Base-by-base conservation (phyloP, 768 basidiomycete species). In the Grammothele lineata region DNA sequence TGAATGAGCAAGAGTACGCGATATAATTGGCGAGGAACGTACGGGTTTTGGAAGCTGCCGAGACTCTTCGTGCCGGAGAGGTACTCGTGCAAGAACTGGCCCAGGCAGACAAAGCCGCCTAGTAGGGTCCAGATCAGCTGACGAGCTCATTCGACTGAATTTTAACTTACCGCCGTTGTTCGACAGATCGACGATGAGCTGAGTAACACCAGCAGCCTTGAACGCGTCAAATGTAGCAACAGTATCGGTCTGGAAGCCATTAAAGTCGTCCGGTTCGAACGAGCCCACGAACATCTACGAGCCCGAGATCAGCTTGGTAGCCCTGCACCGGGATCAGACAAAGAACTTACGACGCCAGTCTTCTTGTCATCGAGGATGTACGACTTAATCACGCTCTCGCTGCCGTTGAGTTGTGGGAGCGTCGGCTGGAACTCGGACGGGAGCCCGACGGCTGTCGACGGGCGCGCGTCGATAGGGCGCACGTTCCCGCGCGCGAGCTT, bases 21-120 rank as follows among this genome's bases (percentile, higher is more conserved):
- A 18, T 3, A 10, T 17, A 3, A 1, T 15, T 37, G 18, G 6
- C 10, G 25, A 21, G 23, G 22, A 6, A 67, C 77, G 38, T 53
- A 81, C 78, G 77, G 71, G 50, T 75, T 74, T 3, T 73, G 76
- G 30, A 77, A 51, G 37, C 34, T 35, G 17, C 45, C 45, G 15
- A 51, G 37, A 37, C 50, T 64, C 19, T 68, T 61, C 0, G 68
- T 66, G 7, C 79, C 81, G 6, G 73, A 70, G 19, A 85, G 69
- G 57, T 70, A 81, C 41, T 72, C 71, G 53, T 80, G 78, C 36
- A 85, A 63, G 67, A 80, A 83, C 32, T 76, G 70, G 3, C 80
- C 81, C 8, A 83, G 69, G 57, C 81, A 83, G 7, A 83, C 70
- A 45, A 74, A 80, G 21, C 82, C 82, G 46, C 80, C 80, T 81